Evolutionary conservation across 345 rosid species (phyloP).

Genomic region (Toxicodendron radicans): DNA sequence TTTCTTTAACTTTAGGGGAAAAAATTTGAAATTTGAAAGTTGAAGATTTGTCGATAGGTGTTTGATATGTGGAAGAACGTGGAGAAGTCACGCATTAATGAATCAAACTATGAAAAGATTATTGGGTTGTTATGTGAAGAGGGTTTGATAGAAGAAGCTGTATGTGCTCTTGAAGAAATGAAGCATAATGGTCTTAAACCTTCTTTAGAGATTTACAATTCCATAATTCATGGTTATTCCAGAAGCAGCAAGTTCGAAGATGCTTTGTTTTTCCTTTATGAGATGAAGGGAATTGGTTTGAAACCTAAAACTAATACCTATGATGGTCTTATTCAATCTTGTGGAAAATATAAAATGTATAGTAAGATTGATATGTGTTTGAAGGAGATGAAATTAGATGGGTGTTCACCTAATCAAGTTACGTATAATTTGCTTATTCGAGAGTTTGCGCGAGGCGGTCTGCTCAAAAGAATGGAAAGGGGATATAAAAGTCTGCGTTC

Average conservation of each 20-base stretch:
- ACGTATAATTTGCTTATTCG: slow-evolving; percentile 67
- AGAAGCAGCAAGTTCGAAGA: slow-evolving; percentile 46
- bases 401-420: slow-evolving; percentile 50
- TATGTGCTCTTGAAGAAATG: slow-evolving; percentile 46
- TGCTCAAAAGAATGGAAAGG: slow-evolving; percentile 65
- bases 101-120: slow-evolving; percentile 53
- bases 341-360: slow-evolving; percentile 55
- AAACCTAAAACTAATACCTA: slow-evolving; percentile 46
- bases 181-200: slow-evolving; percentile 35
- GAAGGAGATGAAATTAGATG: slow-evolving; percentile 55
- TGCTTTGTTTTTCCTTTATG: slow-evolving; percentile 41
- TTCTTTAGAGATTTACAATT: slow-evolving; percentile 49
- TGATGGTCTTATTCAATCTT: slow-evolving; percentile 56
- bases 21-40: background rate
- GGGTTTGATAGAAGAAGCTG: slow-evolving; percentile 47
- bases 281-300: slow-evolving; percentile 47
- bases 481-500: slow-evolving; percentile 38
- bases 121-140: slow-evolving; percentile 48
- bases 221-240: slow-evolving; percentile 52
- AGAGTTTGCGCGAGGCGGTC: slow-evolving; percentile 56
- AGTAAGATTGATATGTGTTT: slow-evolving; percentile 60
- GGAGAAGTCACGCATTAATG: slow-evolving; percentile 48
- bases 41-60: slow-evolving; percentile 39
- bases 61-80: slow-evolving; percentile 61
- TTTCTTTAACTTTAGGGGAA: background rate